These are phyloP conservation scores for Citrullus colocynthis DNA, from an alignment of 306 rosid genomes.

Conservation along the genomic window DNA sequence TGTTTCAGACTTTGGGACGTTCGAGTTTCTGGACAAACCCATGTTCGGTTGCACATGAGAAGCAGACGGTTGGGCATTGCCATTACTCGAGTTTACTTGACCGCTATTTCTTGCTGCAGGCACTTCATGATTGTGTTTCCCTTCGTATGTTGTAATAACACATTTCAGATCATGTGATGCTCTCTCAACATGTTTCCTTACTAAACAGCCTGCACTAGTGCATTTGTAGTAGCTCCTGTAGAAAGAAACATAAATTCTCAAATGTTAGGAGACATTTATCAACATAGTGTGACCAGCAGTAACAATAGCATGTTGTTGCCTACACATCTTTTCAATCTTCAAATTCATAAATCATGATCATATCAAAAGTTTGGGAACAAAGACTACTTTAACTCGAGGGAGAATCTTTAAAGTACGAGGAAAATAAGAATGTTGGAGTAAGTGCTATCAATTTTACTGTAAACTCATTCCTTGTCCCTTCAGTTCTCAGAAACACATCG, in stretches of 20 bases:
- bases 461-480: neutral
- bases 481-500: neutral
- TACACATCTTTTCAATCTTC: neutral
- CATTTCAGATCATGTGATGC: constrained; percentile 68
- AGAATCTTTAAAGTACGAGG: neutral
- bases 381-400: neutral
- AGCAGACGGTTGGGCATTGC: constrained; percentile 16
- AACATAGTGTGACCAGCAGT: neutral
- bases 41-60: constrained; percentile 30
- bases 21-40: constrained; percentile 23
- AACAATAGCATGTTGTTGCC: neutral
- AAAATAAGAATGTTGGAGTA: neutral
- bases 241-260: neutral
- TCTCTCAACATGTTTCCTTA: constrained; percentile 87
- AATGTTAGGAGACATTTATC: neutral
- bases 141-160: constrained; percentile 73
- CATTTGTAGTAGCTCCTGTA: constrained; percentile 95
- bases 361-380: neutral
- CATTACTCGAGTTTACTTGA: constrained; percentile 33
- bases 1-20: constrained; percentile 25
- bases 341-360: neutral
- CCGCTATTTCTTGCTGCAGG: constrained; percentile 60
- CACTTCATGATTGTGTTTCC: constrained; percentile 78
- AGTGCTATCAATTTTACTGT: neutral
- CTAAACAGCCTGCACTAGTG: constrained; percentile 73